Evolutionary conservation across 1,139 yeast species (phyloP).

Genomic region (Saccharomyces hybrid): DNA sequence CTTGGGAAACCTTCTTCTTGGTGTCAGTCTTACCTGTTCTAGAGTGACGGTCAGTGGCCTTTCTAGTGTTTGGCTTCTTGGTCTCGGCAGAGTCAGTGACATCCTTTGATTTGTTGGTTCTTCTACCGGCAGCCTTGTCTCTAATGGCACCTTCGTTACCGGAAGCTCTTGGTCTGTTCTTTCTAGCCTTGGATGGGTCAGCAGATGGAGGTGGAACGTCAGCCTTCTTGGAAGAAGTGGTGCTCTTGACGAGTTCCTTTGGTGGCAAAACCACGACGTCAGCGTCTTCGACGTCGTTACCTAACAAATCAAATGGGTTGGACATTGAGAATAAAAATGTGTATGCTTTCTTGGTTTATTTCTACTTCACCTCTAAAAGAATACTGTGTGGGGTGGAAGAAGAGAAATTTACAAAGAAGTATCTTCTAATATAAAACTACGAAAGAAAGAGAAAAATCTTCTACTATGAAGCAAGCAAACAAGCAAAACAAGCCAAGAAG

Average conservation of each 20-base stretch:
- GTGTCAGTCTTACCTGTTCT: constrained; percentile 79
- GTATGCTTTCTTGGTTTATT: constrained; percentile 1
- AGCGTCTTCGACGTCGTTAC: constrained; percentile 76
- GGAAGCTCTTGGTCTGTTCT: constrained; percentile 55
- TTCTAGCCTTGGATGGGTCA: constrained; percentile 73
- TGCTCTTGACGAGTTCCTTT: constrained; percentile 74
- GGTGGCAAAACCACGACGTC: constrained; percentile 44
- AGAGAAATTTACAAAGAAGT: neutral
- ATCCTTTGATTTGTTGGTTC: constrained; percentile 55
- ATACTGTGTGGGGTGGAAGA: neutral
- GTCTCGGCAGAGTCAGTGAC: constrained; percentile 50
- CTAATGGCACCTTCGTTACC: constrained; percentile 90
- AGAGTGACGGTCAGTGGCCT: constrained; percentile 65
- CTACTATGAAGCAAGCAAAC: neutral
- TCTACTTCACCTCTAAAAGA: neutral
- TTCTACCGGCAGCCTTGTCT: constrained; percentile 56
- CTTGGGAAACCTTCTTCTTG: constrained; percentile 73
- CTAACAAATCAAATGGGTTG: constrained; percentile 50
- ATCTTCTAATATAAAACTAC: neutral
- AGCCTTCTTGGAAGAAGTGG: constrained; percentile 79
- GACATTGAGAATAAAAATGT: constrained; percentile 16
- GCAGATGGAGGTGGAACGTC: constrained; percentile 81
- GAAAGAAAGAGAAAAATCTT: neutral
- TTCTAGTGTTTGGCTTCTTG: constrained; percentile 55
- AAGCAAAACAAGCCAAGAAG: neutral